Base-by-base conservation (phyloP, 192 early-diverging fungal genomes). In the Backusella circina region DNA sequence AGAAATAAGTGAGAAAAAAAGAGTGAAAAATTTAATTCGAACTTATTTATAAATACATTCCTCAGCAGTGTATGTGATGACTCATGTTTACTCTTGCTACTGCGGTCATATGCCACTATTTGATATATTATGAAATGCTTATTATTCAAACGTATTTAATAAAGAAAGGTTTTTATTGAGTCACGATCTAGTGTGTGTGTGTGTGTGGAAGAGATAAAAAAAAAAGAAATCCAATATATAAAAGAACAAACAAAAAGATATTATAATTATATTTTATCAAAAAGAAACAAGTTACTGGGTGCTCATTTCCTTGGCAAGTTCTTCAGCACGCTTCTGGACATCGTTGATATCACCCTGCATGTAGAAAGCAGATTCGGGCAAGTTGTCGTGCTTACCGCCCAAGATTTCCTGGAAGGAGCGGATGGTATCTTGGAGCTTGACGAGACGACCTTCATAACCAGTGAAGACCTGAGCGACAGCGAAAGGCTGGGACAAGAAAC, bases 321-420 rank as follows among this genome's bases (percentile, higher is more conserved):
- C 71, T 67, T 82, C 95, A 66, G 95, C 95, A 90, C 96, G 96
- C 86, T 90, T 90, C 75, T 87, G 86, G 74, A 93, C 97, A 86
- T 98, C 96, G 69, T 95, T 91, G 78, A 97, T 93, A 85, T 96
- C 94, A 86, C 96, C 97, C 61, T 92, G 90, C 96, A 98, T 98
- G 90, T 93, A n/a, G n/a, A n/a, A n/a, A n/a, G n/a, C n/a, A n/a
- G n/a, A n/a, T n/a, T n/a, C n/a, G n/a, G n/a, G n/a, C n/a, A n/a
- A n/a, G n/a, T n/a, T n/a, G n/a, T n/a, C n/a, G n/a, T n/a, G n/a
- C n/a, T n/a, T n/a, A n/a, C n/a, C n/a, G n/a, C n/a, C n/a, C n/a
- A n/a, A n/a, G n/a, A n/a, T n/a, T n/a, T n/a, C n/a, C n/a, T n/a
- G n/a, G n/a, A n/a, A n/a, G n/a, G n/a, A n/a, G n/a, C n/a, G n/a